Evolutionary conservation across 2,329 filamentous ascomycete species (phyloP), one percentile per base, ranked within the genome.

Genomic region (Emmonsiellopsis sp.): DNA sequence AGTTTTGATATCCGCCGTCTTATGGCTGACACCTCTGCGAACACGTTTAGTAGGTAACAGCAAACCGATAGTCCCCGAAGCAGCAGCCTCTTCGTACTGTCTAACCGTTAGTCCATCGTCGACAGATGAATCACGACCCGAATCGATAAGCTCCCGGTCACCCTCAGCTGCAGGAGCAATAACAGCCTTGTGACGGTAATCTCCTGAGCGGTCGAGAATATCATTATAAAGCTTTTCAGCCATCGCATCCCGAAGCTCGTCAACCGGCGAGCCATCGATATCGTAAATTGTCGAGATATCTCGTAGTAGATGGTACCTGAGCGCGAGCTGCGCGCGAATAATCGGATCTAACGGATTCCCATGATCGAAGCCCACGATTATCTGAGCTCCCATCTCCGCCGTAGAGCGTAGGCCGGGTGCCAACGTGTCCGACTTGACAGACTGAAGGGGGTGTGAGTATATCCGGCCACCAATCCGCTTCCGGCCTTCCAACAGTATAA

Each of bases 301-400:
- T 59, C 84, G 85, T 56, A 98, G 76, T 27, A 86, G 77, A 68
- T 96, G 89, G 66, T 95, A 96, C 13, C 84, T 84, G 17, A 98
- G 78, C 31, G 86, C 87, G 48, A 98, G 78, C 69, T 98, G 94
- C 13, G 88, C 91, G 60, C 93, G 85, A 53, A 98, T 84, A 55
- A 98, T 83, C 48, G 91, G 82, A 66, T 96, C 94, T 61, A 98
- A 74, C 5, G 93, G 93, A 62, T 98, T 98, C 14, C 94, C 94
- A 59, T 88, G 83, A 60, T 97, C 90, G 66, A 97, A 98, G 0
- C 93, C 93, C 36, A 94, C 96, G 56, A 98, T 90, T 56, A 98
- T 97, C 78, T 98, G 95, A 53, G 92, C 93, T 32, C 93, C 93
- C 84, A 96, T 94, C 68, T 98, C 93, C 34, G 89, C 93, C 17